Evolutionary conservation across 2,329 filamentous ascomycete species (phyloP).

Genomic region (Pseudonectria buxi): DNA sequence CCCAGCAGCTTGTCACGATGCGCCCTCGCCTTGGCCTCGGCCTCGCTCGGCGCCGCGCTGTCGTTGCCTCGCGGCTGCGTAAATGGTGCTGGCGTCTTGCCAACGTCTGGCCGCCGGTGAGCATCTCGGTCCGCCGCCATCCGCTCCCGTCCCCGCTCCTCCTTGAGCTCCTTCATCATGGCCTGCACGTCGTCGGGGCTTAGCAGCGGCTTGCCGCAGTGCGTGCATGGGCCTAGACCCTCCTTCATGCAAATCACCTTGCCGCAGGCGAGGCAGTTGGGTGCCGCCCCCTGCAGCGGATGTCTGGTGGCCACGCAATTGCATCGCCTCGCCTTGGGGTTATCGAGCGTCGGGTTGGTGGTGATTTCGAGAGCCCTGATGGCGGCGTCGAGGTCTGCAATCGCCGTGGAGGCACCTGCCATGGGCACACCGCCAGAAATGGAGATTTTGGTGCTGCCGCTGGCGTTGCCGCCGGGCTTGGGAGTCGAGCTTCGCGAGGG

Average conservation of each 20-base stretch:
- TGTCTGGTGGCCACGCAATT: slow-evolving; percentile 85
- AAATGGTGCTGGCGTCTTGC: slow-evolving; percentile 54
- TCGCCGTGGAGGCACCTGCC: slow-evolving; percentile 69
- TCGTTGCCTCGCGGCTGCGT: slow-evolving; percentile 37
- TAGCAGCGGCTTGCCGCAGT: slow-evolving; percentile 71
- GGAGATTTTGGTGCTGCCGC: slow-evolving; percentile 56
- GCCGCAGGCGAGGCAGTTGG: slow-evolving; percentile 86
- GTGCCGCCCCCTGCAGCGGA: slow-evolving; percentile 80
- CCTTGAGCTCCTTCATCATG: slow-evolving; percentile 77
- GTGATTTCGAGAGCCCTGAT: slow-evolving; percentile 87
- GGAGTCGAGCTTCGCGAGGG: slow-evolving; percentile 47
- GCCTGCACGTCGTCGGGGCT: slow-evolving; percentile 67
- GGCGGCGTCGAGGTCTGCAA: slow-evolving; percentile 68
- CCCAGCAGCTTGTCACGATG: slow-evolving; percentile 75
- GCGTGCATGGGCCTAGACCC: slow-evolving; percentile 89
- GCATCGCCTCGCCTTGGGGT: slow-evolving; percentile 58
- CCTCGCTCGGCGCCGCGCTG: slow-evolving; percentile 41
- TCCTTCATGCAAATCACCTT: slow-evolving; percentile 95
- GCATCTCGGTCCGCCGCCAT: slow-evolving; percentile 73
- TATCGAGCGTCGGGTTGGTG: slow-evolving; percentile 69
- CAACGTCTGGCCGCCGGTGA: slow-evolving; percentile 60
- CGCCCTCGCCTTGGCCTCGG: slow-evolving; percentile 61
- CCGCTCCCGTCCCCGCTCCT: slow-evolving; percentile 80
- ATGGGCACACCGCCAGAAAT: slow-evolving; percentile 74
- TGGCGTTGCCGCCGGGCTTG: slow-evolving; percentile 41